A percentile compares a stretch with the other conserved stretches of the same genome.
These are phyloP conservation scores for Chrysoporthe deuterocubensis DNA, from an alignment of 2,329 filamentous ascomycete genomes.

Conservation along the genomic window DNA sequence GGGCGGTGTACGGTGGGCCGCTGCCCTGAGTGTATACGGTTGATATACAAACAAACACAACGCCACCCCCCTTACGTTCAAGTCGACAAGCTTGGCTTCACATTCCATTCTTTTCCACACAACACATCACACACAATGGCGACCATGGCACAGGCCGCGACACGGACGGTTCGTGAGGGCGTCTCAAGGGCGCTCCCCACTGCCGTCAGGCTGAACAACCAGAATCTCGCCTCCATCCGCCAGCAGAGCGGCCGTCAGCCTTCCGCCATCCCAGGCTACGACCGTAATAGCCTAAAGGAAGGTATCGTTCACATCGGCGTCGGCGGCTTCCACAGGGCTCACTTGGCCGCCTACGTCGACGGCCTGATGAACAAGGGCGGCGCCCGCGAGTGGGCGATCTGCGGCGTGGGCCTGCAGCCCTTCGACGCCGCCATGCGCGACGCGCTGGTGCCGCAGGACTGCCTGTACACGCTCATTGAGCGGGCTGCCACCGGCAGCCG, in stretches of 20 bases:
- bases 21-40: not conserved
- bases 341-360: constrained; percentile 57
- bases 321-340: constrained; percentile 58
- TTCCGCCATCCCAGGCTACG: constrained; percentile 43
- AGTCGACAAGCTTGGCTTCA: not conserved
- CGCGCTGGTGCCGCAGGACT: constrained; percentile 50
- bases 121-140: not conserved
- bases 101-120: not conserved
- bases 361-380: constrained; percentile 51
- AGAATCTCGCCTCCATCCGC: constrained; percentile 2
- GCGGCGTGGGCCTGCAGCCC: constrained; percentile 55
- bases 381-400: constrained; percentile 53
- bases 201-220: constrained; percentile 10
- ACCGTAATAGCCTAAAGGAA: constrained; percentile 51
- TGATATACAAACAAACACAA: not conserved
- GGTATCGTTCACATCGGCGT: constrained; percentile 60
- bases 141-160: constrained; percentile 3
- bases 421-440: constrained; percentile 57
- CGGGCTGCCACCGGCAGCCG: constrained; percentile 55
- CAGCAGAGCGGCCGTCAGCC: not conserved
- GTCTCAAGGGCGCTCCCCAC: not conserved
- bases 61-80: not conserved
- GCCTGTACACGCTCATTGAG: constrained; percentile 59
- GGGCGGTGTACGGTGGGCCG: constrained; percentile 12
- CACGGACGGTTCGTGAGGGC: not conserved